Percentiles rank a stretch among this genome's conserved stretches.
phyloP scores from a whole-genome alignment of 805 yeast species.

The Scheffersomyces ergatensis region DNA sequence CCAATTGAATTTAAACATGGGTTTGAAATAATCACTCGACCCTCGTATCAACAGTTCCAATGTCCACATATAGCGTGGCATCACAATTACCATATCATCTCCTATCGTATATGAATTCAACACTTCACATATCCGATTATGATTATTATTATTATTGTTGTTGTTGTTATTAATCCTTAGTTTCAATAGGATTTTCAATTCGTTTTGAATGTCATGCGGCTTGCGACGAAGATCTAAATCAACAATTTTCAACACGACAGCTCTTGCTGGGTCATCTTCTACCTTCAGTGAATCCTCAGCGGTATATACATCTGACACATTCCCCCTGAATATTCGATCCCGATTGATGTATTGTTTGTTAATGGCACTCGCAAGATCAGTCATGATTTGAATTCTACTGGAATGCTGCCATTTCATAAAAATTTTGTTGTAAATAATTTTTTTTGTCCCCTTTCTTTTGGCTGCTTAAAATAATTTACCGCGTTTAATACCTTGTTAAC shows the following conservation, averaged over 20 bases:
- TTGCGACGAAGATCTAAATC: slow-evolving; percentile 32
- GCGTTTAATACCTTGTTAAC: too few species aligned
- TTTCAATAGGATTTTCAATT: slow-evolving; percentile 23
- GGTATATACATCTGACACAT: slow-evolving; percentile 29
- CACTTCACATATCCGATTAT: slow-evolving; percentile 18
- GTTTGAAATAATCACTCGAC: slow-evolving; percentile 12
- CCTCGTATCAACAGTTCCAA: slow-evolving; percentile 19
- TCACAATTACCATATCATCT: slow-evolving; percentile 35
- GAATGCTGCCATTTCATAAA: too few species aligned
- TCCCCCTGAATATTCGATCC: slow-evolving; percentile 28
- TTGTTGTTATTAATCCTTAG: slow-evolving; percentile 10
- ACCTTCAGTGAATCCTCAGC: slow-evolving; percentile 17
- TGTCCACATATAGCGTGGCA: slow-evolving; percentile 26
- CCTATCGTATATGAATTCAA: slow-evolving; percentile 10
- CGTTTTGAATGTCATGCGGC: slow-evolving; percentile 36
- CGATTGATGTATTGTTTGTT: slow-evolving; percentile 14
- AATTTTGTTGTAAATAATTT: too few species aligned
- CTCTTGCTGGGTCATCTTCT: neutral
- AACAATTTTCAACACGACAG: slow-evolving; percentile 34
- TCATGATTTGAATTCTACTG: too few species aligned
- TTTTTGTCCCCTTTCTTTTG: too few species aligned
- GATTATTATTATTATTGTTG: slow-evolving; percentile 1
- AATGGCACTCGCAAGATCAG: too few species aligned
- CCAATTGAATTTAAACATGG: slow-evolving; percentile 21
- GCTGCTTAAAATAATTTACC: too few species aligned